Evolutionary conservation across 805 yeast genomes (phyloP), one percentile per base, ranked within the genome.

Genomic region (Suhomyces kilbournensis): DNA sequence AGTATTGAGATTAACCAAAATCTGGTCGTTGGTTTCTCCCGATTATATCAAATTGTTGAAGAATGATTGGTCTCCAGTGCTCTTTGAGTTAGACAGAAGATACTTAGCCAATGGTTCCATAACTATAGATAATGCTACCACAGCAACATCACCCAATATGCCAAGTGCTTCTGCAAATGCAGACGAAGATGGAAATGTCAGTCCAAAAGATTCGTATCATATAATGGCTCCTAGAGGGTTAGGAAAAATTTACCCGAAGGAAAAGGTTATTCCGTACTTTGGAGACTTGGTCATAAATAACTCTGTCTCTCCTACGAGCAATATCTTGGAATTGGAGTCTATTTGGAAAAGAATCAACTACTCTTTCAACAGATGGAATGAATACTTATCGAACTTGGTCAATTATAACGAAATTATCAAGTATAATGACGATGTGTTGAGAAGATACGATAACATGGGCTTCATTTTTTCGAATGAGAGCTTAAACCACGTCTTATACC

Each of bases 11-110:
- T 73, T 93, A 45, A 72, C 80, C 25, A 78, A 80, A 50, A 79
- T 92, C 1, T 93, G 98, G 98, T 72, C 84, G 7, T 72, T 75
- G 46, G 88, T 91, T 3, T 80, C 87, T 12, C 77, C 79, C 19
- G 79, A 80, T 26, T 74, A 80, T 45, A 67, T 88, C 49, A 83
- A 81, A 51, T 71, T 82, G 2, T 81, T 90, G 26, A 80, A 84
- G 44, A 82, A 84, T 48, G 96, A 88, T 60, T 93, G 97, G 97
- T 89, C 94, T 0, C 96, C 96, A 2, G 96, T 93, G 22, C 85
- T 90, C 7, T 90, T 88, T 70, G 97, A 92, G 63, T 75, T 93
- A 34, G 96, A 90, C 56, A 80, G 94, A 62, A 77, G 94, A 59
- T 79, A 85, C 47, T 75, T 88, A 67, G 70, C 72, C 10, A 70